Percentiles rank a stretch among this genome's conserved stretches.
These are phyloP conservation scores for Aspergillus sp. DNA, from an alignment of 2,329 filamentous ascomycete species.

Conservation along the genomic window DNA sequence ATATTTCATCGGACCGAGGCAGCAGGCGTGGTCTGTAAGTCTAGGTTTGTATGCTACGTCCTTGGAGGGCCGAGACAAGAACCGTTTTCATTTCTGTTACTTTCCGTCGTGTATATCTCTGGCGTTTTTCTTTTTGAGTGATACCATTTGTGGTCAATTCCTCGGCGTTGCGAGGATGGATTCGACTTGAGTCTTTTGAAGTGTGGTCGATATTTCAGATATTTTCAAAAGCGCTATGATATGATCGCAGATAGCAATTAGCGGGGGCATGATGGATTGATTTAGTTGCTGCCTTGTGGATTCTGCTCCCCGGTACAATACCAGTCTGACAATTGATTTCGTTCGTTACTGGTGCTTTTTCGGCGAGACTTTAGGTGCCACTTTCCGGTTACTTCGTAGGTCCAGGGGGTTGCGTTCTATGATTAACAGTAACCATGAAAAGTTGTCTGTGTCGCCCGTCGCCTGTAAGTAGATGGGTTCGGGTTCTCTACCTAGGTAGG, in stretches of 20 bases:
- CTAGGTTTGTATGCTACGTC: constrained; percentile 21
- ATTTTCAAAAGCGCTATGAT: constrained; percentile 1
- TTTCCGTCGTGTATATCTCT: not conserved
- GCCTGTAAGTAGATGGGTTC: too few relatives aligned
- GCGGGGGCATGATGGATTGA: not conserved
- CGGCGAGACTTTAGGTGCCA: too few relatives aligned
- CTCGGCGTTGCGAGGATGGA: constrained; percentile 1
- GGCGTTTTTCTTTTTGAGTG: constrained; percentile 6
- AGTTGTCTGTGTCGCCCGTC: too few relatives aligned
- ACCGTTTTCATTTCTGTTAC: not conserved
- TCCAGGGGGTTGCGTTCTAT: too few relatives aligned
- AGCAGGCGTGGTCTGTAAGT: constrained; percentile 10
- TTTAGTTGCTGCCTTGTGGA: not conserved
- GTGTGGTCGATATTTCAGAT: constrained; percentile 1
- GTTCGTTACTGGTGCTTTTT: not conserved
- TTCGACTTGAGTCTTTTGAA: not conserved
- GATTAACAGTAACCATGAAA: too few relatives aligned
- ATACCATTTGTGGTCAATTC: constrained; percentile 15
- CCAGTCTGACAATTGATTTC: not conserved
- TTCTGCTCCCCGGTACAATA: not conserved
- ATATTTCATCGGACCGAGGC: not conserved
- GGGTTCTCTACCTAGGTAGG: too few relatives aligned
- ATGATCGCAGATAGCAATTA: constrained; percentile 4
- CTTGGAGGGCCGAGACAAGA: constrained; percentile 1
- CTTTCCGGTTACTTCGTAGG: too few relatives aligned